Conservation (phyloP, 345 rosid species). For the Salix udensis region DNA sequence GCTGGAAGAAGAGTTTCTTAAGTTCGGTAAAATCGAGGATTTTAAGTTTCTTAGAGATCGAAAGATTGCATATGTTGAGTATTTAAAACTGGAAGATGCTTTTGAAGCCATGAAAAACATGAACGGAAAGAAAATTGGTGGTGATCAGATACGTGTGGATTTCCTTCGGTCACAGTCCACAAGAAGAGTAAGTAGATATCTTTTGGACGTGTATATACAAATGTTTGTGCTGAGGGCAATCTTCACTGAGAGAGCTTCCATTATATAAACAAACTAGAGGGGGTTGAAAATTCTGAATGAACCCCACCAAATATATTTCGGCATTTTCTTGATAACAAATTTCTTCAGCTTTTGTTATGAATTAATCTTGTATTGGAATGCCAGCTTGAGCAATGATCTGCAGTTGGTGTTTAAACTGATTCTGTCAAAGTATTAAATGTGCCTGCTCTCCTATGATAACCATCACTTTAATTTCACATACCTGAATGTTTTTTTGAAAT, state of each 20-base stretch:
- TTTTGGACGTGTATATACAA: neutral
- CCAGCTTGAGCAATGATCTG: neutral
- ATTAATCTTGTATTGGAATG: neutral
- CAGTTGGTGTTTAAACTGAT: neutral
- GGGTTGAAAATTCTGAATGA: neutral
- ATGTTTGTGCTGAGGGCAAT: neutral
- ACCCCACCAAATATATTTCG: constrained; percentile 3
- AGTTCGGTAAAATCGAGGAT: constrained; percentile 75
- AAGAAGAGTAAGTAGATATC: constrained; percentile 59
- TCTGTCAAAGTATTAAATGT: neutral
- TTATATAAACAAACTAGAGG: neutral
- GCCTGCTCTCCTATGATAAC: neutral
- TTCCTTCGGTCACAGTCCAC: constrained; percentile 67
- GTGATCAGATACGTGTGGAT: constrained; percentile 84
- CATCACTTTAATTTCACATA: neutral
- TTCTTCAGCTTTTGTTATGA: neutral
- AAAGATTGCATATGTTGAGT: constrained; percentile 73
- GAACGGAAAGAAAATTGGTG: constrained; percentile 74
- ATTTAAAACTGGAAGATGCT: constrained; percentile 63
- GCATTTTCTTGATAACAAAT: neutral
- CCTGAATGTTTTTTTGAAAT: neutral
- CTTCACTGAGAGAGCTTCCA: neutral
- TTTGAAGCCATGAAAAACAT: constrained; percentile 65
- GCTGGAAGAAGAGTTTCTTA: constrained; percentile 65
- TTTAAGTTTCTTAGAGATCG: constrained; percentile 73